Conservation (phyloP, 345 rosid genomes). For the Gossypium mustelinum region DNA sequence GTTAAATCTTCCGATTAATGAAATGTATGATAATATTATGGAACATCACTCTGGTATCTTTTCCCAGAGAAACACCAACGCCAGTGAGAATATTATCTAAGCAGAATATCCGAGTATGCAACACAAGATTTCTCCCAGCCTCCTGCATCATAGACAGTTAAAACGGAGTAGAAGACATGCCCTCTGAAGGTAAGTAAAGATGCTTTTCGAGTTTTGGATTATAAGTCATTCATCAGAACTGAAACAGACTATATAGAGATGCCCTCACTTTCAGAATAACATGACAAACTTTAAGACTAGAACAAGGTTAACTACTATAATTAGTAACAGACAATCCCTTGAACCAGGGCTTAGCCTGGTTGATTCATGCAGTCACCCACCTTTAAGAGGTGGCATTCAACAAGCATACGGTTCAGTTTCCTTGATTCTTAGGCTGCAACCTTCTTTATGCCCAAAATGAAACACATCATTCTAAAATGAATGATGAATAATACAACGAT, state of each 20-base stretch:
- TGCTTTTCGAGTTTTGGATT: background rate
- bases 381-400: no score
- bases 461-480: background rate
- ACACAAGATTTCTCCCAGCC: background rate
- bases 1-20: background rate
- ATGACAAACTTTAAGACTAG: background rate
- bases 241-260: background rate
- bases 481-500: background rate
- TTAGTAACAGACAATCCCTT: background rate
- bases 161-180: background rate
- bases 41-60: background rate
- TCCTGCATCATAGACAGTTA: background rate
- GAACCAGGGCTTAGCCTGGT: background rate
- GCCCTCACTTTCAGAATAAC: background rate
- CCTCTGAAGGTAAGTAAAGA: background rate
- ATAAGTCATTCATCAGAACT: slow-evolving; percentile 5
- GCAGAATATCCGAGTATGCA: background rate
- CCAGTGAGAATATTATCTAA: background rate
- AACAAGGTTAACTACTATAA: background rate
- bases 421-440: no score
- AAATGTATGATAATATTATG: slow-evolving; percentile 1
- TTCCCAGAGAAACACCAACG: background rate
- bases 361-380: background rate
- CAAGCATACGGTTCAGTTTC: no score
- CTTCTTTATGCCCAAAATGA: no score